Percentiles rank a stretch among this genome's conserved stretches.
Evolutionary conservation across 2,329 filamentous ascomycete genomes (phyloP).

Genomic region (Geosmithia morbida): DNA sequence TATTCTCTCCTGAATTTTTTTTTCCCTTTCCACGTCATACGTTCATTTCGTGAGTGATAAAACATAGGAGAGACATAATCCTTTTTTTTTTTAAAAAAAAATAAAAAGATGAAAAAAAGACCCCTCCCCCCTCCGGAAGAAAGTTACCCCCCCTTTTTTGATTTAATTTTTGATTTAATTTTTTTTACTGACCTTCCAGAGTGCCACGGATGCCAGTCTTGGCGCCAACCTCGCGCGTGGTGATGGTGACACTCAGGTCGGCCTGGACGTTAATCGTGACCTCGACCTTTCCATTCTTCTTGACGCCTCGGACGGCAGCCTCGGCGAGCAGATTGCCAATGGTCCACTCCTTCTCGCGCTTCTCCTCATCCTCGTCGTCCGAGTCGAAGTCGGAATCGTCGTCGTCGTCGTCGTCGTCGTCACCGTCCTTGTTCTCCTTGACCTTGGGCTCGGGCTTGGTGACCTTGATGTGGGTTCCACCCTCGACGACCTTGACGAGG

Average conservation of each 20-base stretch:
- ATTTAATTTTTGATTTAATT: too few relatives aligned
- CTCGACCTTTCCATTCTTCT: constrained; percentile 85
- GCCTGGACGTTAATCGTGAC: constrained; percentile 78
- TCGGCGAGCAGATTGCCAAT: constrained; percentile 71
- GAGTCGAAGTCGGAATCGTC: constrained; percentile 26
- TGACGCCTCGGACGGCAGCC: constrained; percentile 67
- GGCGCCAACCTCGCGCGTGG: constrained; percentile 72
- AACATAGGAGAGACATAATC: not conserved
- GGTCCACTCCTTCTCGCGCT: constrained; percentile 86
- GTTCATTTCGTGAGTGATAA: not conserved
- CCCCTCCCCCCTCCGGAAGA: too few relatives aligned
- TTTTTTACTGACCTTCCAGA: constrained; percentile 5
- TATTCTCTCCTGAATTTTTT: not conserved
- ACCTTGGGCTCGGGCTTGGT: constrained; percentile 72
- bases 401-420: constrained; percentile 46
- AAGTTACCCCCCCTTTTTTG: too few relatives aligned
- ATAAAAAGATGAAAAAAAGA: not conserved
- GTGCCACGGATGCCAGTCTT: constrained; percentile 68
- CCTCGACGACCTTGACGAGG: constrained; percentile 78
- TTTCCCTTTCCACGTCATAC: constrained; percentile 2
- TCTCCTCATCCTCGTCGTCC: constrained; percentile 68
- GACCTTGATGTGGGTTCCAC: constrained; percentile 80
- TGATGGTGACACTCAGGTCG: constrained; percentile 67
- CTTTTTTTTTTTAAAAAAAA: too few relatives aligned
- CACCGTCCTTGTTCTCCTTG: constrained; percentile 52